phyloP scores from a whole-genome alignment of 2,329 filamentous ascomycete species.

The Xylaria sp. region DNA sequence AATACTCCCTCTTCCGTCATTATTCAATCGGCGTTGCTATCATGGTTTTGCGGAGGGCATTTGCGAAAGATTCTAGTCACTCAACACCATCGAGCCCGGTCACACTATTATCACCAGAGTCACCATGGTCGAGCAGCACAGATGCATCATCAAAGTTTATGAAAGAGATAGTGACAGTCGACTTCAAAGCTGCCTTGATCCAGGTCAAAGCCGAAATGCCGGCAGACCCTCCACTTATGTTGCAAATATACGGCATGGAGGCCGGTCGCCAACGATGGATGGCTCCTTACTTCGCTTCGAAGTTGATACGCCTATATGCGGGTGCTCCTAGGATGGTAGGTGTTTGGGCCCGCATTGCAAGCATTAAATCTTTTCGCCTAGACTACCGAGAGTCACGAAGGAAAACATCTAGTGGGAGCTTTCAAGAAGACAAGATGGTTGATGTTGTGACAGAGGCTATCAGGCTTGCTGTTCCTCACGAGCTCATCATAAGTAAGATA shows the following conservation, averaged over 20 bases:
- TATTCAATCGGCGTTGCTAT: conserved; percentile 87
- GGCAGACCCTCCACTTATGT: conserved; percentile 87
- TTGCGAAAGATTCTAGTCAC: conserved; percentile 61
- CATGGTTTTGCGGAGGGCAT: conserved; percentile 78
- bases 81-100: conserved; percentile 51
- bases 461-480: conserved; percentile 87
- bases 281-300: conserved; percentile 80
- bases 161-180: conserved; percentile 80
- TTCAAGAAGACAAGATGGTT: conserved; percentile 81
- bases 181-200: conserved; percentile 82
- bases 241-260: conserved; percentile 87
- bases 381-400: conserved; percentile 82
- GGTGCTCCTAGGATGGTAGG: conserved; percentile 84
- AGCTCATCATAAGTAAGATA: conserved; percentile 87
- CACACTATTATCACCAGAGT: conserved; percentile 46
- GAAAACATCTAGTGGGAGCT: conserved; percentile 68
- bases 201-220: conserved; percentile 93
- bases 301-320: conserved; percentile 85
- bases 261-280: conserved; percentile 89
- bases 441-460: conserved; percentile 89
- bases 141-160: conserved; percentile 51
- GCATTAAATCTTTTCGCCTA: conserved; percentile 81
- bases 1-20: conserved; percentile 94
- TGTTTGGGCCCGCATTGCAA: conserved; percentile 88
- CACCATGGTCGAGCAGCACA: conserved; percentile 48